A percentile compares a stretch with the other conserved stretches of the same genome.
Evolutionary conservation across 148 eudicot species (phyloP).

Genomic region (Gaultheria prostrata): DNA sequence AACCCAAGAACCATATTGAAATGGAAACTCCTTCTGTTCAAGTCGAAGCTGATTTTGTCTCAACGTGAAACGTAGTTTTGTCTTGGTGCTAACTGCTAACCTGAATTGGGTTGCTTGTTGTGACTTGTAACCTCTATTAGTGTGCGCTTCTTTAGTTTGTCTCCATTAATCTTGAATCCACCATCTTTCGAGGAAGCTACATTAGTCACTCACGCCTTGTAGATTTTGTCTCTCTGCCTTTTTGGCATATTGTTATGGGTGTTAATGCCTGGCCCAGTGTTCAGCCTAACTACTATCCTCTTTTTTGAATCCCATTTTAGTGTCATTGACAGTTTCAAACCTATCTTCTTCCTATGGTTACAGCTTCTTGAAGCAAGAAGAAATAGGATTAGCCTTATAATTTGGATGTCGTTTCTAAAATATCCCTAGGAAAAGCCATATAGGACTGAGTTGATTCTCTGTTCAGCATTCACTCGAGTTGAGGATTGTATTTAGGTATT

Average conservation of each 20-base stretch:
- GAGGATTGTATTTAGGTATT: not conserved
- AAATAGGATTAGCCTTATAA: not conserved
- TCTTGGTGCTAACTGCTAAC: not conserved
- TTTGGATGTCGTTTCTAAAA: not conserved
- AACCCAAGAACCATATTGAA: not conserved
- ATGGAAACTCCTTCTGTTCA: not conserved
- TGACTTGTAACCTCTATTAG: not conserved
- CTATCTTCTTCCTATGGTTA: not conserved
- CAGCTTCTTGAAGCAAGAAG: not conserved
- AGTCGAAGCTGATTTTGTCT: not conserved
- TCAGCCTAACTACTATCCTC: not conserved
- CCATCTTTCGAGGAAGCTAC: not conserved
- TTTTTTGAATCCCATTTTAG: not conserved
- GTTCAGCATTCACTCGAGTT: not conserved
- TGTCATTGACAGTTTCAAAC: too few relatives aligned
- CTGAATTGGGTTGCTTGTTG: not conserved
- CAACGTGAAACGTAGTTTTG: not conserved
- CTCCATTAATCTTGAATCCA: not conserved
- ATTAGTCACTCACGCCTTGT: not conserved
- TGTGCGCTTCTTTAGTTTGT: not conserved
- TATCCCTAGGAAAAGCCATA: not conserved
- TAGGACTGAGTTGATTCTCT: not conserved
- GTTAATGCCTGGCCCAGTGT: constrained; percentile 1
- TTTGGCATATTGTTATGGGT: not conserved
- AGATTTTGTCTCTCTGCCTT: not conserved